These are phyloP conservation scores for Obba rivulosa DNA, from an alignment of 768 basidiomycete species.

Conservation along the genomic window DNA sequence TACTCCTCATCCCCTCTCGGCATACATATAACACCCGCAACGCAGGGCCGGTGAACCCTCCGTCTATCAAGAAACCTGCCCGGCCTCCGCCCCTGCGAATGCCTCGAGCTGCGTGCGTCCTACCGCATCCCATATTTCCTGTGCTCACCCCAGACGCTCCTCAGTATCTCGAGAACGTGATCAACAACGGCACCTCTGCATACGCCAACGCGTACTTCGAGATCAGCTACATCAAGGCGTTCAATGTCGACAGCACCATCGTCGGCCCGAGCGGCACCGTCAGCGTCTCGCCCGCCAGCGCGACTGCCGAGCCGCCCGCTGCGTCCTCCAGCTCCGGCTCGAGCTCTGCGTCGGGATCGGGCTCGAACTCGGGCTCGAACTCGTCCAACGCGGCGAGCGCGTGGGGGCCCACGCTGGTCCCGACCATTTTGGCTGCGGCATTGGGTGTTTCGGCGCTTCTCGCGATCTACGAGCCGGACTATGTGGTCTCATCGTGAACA, in stretches of 20 bases:
- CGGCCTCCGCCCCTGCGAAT: conserved; percentile 30
- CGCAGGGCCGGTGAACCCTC: conserved; percentile 45
- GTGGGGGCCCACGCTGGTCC: too few relatives aligned
- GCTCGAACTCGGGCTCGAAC: too few relatives aligned
- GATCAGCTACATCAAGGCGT: conserved; percentile 53
- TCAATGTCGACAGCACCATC: conserved; percentile 18
- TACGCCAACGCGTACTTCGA: conserved; percentile 56
- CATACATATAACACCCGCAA: background rate
- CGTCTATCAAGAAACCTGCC: conserved; percentile 42
- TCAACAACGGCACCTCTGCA: conserved; percentile 34
- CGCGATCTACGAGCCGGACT: too few relatives aligned
- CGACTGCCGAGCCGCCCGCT: conserved; percentile 4
- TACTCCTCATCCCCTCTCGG: background rate
- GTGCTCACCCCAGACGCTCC: background rate
- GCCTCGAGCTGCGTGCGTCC: conserved; percentile 25
- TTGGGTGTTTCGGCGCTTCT: too few relatives aligned
- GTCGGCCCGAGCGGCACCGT: conserved; percentile 6
- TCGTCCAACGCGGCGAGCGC: too few relatives aligned
- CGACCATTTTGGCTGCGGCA: too few relatives aligned
- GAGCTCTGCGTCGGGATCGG: too few relatives aligned
- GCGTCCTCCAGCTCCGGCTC: background rate
- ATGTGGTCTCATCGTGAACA: too few relatives aligned
- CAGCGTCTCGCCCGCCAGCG: conserved; percentile 3
- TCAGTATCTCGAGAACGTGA: conserved; percentile 44
- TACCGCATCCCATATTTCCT: background rate